Evolutionary conservation across 441 rosid genomes (phyloP), one percentile per base, ranked within the genome.

Genomic region (Flueggea neowawraea): DNA sequence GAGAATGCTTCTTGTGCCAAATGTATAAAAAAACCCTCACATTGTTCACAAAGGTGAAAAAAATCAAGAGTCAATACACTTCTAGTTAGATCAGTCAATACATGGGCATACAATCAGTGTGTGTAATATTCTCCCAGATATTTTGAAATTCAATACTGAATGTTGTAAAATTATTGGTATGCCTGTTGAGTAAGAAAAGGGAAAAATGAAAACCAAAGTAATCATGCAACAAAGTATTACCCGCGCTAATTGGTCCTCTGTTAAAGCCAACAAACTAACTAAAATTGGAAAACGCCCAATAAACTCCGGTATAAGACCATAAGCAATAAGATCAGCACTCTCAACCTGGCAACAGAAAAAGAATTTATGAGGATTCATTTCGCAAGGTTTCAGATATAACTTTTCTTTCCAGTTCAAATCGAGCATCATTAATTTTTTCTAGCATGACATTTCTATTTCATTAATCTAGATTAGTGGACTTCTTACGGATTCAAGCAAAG

Each of bases 301-400:
- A 76, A 90, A 94, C 78, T 94, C 98, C 2, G 98, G 98, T 72
- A 94, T 94, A 70, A 94, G 98, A 50, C 98, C 98, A 62, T 94
- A 94, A 9, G 97, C 86, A 66, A 87, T 84, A 56, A 94, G 96
- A 80, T 93, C 97, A n/a, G 86, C 62, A 79, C 98, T 88, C 71
- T 93, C 99, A 64, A 84, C 97, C 99, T 94, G 84, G 73, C 72
- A 73, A 67, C 44, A 53, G 13, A 73, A 67, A 59, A 50, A 36
- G 31, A 3, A 54, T 63, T 14, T 64, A 44, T 52, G 53, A 69
- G 39, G 60, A n/a, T 52, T 48, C 50, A 47, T 8, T 59, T 36
- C 10, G 36, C 36, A 13, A 57, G 52, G 31, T 54, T 67, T 71
- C 50, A 56, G 32, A 53, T 12, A 36, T 36, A 54, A 53, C 16